phyloP scores from a whole-genome alignment of 108 stramenopile genomes.

The Nannochloropsis gaditana region DNA sequence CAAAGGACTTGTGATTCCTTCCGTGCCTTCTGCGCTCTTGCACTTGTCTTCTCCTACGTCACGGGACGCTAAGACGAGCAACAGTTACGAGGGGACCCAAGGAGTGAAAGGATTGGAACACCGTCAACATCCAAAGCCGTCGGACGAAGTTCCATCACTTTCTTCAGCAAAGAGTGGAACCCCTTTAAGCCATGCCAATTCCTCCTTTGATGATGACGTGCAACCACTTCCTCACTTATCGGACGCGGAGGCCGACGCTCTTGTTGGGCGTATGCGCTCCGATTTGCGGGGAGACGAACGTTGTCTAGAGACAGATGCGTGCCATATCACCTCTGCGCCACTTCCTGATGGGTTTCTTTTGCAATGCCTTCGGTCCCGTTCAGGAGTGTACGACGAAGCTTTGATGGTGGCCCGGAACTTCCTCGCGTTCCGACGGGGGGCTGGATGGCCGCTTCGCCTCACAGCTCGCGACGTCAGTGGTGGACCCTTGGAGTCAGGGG shows the following conservation, averaged over 20 bases:
- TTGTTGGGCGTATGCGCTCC: background rate
- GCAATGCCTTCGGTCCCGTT: constrained; percentile 13
- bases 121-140: too few species aligned
- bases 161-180: too few species aligned
- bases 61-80: too few species aligned
- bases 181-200: background rate
- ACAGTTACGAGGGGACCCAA: too few species aligned
- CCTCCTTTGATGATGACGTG: background rate
- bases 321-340: background rate
- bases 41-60: too few species aligned
- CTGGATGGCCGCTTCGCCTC: background rate
- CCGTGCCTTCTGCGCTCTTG: too few species aligned
- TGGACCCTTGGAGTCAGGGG: background rate
- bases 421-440: background rate
- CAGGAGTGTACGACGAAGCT: constrained; percentile 10
- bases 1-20: too few species aligned
- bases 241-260: background rate
- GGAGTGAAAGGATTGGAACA: too few species aligned
- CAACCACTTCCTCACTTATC: background rate
- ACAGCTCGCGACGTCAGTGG: background rate
- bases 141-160: too few species aligned
- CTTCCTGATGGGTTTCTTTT: background rate
- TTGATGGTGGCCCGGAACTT: constrained; percentile 4
- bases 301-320: background rate
- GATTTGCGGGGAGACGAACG: background rate